These are phyloP conservation scores for Penicillium canariense DNA, from an alignment of 495 filamentous ascomycete species.

Conservation along the genomic window DNA sequence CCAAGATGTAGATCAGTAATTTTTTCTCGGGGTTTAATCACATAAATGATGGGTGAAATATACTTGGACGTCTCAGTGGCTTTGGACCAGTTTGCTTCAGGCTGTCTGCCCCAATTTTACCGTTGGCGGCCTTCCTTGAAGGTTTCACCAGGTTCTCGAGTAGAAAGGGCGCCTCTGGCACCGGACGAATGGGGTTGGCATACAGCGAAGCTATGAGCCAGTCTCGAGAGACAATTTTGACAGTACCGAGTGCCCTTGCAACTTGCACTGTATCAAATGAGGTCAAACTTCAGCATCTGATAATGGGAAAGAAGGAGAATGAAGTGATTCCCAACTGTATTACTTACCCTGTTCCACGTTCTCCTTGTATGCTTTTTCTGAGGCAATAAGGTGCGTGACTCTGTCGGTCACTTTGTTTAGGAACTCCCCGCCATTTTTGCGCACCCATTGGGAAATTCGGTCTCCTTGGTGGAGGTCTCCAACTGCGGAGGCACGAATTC, in stretches of 20 bases:
- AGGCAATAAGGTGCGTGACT: constrained; percentile 61
- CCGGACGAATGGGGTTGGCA: constrained; percentile 23
- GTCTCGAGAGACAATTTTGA: constrained; percentile 58
- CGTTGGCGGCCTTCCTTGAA: constrained; percentile 9
- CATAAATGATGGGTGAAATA: background rate
- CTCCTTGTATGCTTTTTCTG: constrained; percentile 49
- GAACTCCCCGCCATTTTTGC: constrained; percentile 49
- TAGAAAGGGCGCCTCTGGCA: constrained; percentile 46
- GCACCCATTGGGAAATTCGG: constrained; percentile 55
- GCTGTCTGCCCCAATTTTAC: background rate
- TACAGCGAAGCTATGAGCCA: constrained; percentile 59
- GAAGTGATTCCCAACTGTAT: background rate
- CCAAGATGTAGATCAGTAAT: background rate
- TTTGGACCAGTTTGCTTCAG: background rate
- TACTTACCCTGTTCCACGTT: constrained; percentile 43
- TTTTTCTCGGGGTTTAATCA: background rate
- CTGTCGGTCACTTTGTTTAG: constrained; percentile 33
- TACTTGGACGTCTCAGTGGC: background rate
- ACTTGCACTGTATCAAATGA: constrained; percentile 35
- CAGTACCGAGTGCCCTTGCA: constrained; percentile 33
- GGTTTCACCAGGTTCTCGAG: constrained; percentile 37
- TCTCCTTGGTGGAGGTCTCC: constrained; percentile 45
- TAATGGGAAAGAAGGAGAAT: background rate
- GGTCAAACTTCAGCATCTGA: background rate
- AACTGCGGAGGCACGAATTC: constrained; percentile 23